Evolutionary conservation across 768 basidiomycete genomes (phyloP), one percentile per base, ranked within the genome.

Genomic region (Gautieria morchelliformis): DNA sequence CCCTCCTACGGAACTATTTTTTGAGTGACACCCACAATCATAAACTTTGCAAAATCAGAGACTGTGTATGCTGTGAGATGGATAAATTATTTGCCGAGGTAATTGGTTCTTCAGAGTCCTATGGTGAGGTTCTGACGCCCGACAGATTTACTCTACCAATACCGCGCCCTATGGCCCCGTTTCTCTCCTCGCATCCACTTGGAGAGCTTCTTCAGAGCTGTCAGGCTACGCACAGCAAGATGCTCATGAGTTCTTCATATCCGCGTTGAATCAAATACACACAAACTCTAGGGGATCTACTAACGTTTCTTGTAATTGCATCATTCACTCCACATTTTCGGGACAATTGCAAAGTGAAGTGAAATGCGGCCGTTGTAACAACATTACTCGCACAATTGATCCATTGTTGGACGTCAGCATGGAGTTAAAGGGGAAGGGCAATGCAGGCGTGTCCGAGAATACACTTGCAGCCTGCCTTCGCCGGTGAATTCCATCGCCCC

Each of bases 221-320:
- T 82, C 91, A 5, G 94, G 93, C 2, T 92, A 97, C 65, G 83
- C 90, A 0, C 95, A 98, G 68, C 95, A 95, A 65, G 94, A 97
- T 60, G 90, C 92, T 2, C 92, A 94, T 74, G 87, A 91, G 68
- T 87, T 84, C 66, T 89, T 91, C 68, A 89, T 91, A 30, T 78
- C 85, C 17, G 80, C 84, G 0, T 74, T 97, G 24, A 93, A 94
- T 65, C 87, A 92, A 62, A 87, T 96, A 11, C 94, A 98, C 67
- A 74, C 76, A 19, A 87, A 82, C 39, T 86, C 85, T 11, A 77
- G 85, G 40, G 83, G 87, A 1, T 82, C 82, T 54, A 89, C 85
- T 11, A 83, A 86, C 63, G 75, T 86, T 24, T 81, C 83, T 20
- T 95, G 93, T 68, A 89, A 87, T 61, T 98, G 95, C 65, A 83